Conservation (phyloP, 2,329 filamentous ascomycete species). For the Pestalotiopsis sp. region DNA sequence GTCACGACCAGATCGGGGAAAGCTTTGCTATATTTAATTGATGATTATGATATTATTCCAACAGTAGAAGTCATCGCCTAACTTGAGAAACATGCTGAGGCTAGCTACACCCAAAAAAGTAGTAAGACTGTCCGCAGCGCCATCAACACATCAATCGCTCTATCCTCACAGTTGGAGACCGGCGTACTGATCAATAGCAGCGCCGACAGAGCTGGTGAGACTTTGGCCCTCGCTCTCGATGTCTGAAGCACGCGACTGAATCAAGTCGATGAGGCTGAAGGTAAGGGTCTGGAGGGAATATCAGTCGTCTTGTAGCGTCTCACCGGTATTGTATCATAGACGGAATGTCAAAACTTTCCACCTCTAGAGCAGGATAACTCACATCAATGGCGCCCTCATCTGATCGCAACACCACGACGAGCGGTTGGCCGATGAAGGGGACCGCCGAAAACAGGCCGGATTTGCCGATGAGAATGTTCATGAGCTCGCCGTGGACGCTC, state of each 20-base stretch:
- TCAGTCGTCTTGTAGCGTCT: not conserved
- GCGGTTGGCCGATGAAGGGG: conserved; percentile 29
- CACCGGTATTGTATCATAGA: too few relatives aligned
- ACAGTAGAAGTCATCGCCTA: too few relatives aligned
- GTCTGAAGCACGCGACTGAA: not conserved
- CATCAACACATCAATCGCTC: too few relatives aligned
- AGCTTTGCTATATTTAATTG: too few relatives aligned
- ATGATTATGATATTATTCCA: too few relatives aligned
- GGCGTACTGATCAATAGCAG: not conserved
- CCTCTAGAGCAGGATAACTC: conserved; percentile 4
- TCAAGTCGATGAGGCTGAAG: conserved; percentile 18
- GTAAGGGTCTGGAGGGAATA: conserved; percentile 17
- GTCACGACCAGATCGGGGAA: too few relatives aligned
- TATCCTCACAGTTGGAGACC: not conserved
- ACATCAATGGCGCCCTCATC: conserved; percentile 28
- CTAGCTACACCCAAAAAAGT: too few relatives aligned
- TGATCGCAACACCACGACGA: conserved; percentile 27
- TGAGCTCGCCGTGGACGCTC: conserved; percentile 29
- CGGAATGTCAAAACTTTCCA: not conserved
- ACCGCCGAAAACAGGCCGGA: conserved; percentile 27
- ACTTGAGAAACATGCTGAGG: too few relatives aligned
- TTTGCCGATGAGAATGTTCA: conserved; percentile 37
- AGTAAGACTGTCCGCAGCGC: too few relatives aligned
- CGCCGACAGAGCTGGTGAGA: not conserved
- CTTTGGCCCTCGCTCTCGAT: not conserved